Conservation (phyloP, 2,329 filamentous ascomycete species). For the Phaeophleospora eucalypticola region DNA sequence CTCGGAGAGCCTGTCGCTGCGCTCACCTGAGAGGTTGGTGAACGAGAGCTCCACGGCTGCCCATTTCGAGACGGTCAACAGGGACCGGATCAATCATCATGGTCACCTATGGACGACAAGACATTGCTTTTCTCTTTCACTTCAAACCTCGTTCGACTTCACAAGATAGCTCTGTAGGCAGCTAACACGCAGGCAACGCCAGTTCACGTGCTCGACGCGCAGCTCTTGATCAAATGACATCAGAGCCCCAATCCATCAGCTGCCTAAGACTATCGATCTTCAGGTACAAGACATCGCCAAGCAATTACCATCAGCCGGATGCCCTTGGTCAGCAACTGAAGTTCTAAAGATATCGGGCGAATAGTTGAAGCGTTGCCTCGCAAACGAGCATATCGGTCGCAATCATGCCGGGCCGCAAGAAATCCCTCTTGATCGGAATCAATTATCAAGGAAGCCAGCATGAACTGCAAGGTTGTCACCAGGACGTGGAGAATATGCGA, state of each 20-base stretch:
- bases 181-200: background rate
- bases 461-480: slow-evolving; percentile 46
- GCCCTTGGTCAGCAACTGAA: too few relatives aligned
- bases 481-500: slow-evolving; percentile 44
- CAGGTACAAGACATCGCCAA: slow-evolving; percentile 3
- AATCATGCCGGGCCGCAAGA: slow-evolving; percentile 34
- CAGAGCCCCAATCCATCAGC: background rate
- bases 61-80: background rate
- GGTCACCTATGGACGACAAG: too few relatives aligned
- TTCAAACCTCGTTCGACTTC: background rate
- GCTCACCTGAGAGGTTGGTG: background rate
- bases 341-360: too few relatives aligned
- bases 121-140: too few relatives aligned
- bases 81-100: background rate
- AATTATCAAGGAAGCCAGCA: slow-evolving; percentile 47
- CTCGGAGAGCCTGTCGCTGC: background rate
- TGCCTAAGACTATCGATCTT: background rate
- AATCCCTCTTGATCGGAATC: slow-evolving; percentile 52
- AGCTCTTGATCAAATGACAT: background rate
- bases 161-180: background rate
- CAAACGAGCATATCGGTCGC: too few relatives aligned
- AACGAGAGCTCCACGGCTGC: background rate
- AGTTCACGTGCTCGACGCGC: slow-evolving; percentile 2
- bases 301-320: too few relatives aligned
- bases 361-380: too few relatives aligned